phyloP scores from a whole-genome alignment of 1,284 basidiomycete species.

The Pyrrhoderma lamaoense region DNA sequence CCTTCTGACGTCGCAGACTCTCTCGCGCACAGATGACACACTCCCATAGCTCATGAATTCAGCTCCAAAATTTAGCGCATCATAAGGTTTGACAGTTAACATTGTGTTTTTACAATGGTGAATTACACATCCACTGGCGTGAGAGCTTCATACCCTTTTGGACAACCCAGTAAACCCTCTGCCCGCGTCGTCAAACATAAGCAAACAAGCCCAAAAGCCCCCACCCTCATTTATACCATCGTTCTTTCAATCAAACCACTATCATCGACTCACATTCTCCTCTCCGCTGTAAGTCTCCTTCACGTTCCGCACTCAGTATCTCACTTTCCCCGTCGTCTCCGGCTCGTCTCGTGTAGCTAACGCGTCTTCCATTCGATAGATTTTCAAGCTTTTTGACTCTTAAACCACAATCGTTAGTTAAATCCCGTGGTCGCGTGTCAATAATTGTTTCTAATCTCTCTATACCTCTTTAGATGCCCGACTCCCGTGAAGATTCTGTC shows the following conservation, averaged over 20 bases:
- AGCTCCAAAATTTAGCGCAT: no score
- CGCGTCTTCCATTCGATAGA: constrained; percentile 25
- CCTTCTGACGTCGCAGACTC: no score
- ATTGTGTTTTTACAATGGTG: no score
- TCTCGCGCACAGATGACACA: no score
- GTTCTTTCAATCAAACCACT: constrained; percentile 39
- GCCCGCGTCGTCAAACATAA: constrained; percentile 25
- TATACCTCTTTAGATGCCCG: constrained; percentile 54
- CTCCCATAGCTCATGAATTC: no score
- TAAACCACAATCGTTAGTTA: constrained; percentile 12
- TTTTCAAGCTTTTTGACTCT: constrained; percentile 15
- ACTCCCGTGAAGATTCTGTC: constrained; percentile 92
- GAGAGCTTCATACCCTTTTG: no score
- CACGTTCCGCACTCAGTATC: constrained; percentile 23
- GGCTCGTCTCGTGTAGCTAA: constrained; percentile 28
- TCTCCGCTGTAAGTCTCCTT: constrained; percentile 25
- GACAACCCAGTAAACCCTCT: constrained; percentile 32
- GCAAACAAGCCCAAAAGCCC: no score
- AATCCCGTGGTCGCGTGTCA: constrained; percentile 26
- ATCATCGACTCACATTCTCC: constrained; percentile 32
- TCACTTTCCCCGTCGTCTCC: constrained; percentile 19
- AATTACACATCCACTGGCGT: no score
- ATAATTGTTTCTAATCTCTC: constrained; percentile 19
- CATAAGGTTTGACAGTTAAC: no score
- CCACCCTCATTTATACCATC: constrained; percentile 39